Conservation (phyloP, 2,329 filamentous ascomycete genomes). For the Penicillium decumbens region DNA sequence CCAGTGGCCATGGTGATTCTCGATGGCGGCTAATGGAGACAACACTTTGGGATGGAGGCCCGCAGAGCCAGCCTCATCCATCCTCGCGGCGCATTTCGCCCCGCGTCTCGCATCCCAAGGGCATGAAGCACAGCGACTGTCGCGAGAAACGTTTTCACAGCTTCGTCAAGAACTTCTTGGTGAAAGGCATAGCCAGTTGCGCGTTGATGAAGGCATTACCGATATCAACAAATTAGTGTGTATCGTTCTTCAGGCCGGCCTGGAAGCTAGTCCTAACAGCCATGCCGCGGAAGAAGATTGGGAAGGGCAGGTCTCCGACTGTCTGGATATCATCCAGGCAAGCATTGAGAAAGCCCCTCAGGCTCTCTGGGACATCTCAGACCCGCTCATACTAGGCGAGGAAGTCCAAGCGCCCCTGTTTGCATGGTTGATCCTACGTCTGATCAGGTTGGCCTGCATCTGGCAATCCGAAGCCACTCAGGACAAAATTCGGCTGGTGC, state of each 20-base stretch:
- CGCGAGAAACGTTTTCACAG: slow-evolving; percentile 69
- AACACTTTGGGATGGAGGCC: slow-evolving; percentile 17
- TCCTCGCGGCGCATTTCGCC: slow-evolving; percentile 80
- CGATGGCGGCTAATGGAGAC: slow-evolving; percentile 28
- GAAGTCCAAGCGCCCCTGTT: slow-evolving; percentile 48
- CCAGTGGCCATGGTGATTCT: slow-evolving; percentile 11
- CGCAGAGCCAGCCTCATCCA: slow-evolving; percentile 58
- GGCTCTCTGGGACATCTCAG: slow-evolving; percentile 61
- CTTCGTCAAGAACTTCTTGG: slow-evolving; percentile 63
- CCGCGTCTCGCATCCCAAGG: slow-evolving; percentile 68
- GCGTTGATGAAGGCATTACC: slow-evolving; percentile 61
- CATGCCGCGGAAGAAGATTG: slow-evolving; percentile 54
- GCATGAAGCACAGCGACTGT: slow-evolving; percentile 58
- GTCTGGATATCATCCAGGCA: slow-evolving; percentile 70
- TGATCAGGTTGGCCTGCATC: slow-evolving; percentile 47
- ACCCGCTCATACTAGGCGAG: slow-evolving; percentile 54
- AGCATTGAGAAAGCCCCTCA: slow-evolving; percentile 69
- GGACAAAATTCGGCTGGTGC: slow-evolving; percentile 36
- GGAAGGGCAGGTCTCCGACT: slow-evolving; percentile 52
- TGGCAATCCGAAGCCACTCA: slow-evolving; percentile 41
- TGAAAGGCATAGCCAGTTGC: slow-evolving; percentile 41
- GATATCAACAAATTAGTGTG: slow-evolving; percentile 84
- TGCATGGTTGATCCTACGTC: slow-evolving; percentile 51
- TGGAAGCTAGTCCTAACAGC: slow-evolving; percentile 58
- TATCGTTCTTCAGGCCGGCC: slow-evolving; percentile 72